Percentiles rank a stretch among this genome's conserved stretches.
These are phyloP conservation scores for Pleodorina starrii DNA, from an alignment of 139 green algal genomes.

Conservation along the genomic window DNA sequence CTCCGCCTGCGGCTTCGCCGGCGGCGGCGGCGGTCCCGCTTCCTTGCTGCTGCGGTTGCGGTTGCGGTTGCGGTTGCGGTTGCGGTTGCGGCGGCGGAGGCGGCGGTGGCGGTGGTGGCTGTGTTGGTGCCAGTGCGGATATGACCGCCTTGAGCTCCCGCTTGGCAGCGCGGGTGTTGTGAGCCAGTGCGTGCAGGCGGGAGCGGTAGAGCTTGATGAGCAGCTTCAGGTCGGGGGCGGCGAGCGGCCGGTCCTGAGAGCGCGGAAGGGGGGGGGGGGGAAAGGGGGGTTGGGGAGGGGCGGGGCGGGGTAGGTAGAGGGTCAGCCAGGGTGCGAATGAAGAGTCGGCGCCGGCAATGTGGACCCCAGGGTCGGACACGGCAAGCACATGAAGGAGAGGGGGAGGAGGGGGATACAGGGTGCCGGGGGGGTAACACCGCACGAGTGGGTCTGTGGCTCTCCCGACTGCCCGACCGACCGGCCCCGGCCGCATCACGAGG, in stretches of 20 bases:
- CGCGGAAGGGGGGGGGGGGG: background rate
- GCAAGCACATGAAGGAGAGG: too few species aligned
- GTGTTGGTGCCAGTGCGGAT: background rate
- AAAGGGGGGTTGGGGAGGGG: too few species aligned
- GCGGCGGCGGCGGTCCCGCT: background rate
- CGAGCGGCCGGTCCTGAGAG: background rate
- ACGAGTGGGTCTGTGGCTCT: too few species aligned
- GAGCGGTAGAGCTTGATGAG: slow-evolving; percentile 48
- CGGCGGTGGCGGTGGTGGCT: background rate
- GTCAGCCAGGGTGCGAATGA: too few species aligned
- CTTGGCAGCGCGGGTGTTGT: slow-evolving; percentile 48
- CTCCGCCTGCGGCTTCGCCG: too few species aligned
- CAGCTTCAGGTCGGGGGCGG: slow-evolving; percentile 45
- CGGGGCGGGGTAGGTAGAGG: too few species aligned
- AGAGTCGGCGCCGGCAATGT: too few species aligned
- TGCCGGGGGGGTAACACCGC: too few species aligned
- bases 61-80: background rate
- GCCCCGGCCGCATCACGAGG: too few species aligned
- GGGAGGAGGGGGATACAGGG: too few species aligned
- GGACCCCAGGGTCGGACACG: too few species aligned
- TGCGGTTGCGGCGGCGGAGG: background rate
- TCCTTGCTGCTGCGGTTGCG: background rate
- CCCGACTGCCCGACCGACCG: too few species aligned
- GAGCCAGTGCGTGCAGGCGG: slow-evolving; percentile 38
- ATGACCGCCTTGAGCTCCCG: slow-evolving; percentile 48